Percentiles rank a stretch among this genome's conserved stretches.
Evolutionary conservation across 345 rosid genomes (phyloP).

Genomic region (Noccaea caerulescens): DNA sequence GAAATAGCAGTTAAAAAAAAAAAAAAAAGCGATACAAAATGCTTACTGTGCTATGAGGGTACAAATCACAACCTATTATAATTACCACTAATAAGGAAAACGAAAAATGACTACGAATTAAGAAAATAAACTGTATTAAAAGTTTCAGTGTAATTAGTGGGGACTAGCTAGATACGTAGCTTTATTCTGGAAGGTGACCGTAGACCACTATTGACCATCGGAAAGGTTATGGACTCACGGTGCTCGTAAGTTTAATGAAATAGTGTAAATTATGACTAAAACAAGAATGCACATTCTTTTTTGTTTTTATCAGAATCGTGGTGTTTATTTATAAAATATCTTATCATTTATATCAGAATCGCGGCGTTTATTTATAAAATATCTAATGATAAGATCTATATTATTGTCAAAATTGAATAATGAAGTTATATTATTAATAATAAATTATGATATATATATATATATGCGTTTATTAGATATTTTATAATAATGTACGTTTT

Average conservation of each 20-base stretch:
- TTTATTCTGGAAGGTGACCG: constrained; percentile 23
- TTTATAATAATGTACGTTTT: not conserved
- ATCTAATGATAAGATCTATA: not conserved
- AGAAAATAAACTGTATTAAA: not conserved
- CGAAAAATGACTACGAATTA: not conserved
- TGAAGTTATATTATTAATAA: not conserved
- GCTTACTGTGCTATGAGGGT: no score
- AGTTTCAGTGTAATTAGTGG: constrained; percentile 9
- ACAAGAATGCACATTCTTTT: not conserved
- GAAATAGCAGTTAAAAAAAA: no score
- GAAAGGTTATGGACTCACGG: constrained; percentile 12
- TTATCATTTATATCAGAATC: not conserved
- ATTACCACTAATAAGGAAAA: not conserved
- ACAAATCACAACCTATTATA: not conserved
- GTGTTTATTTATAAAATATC: not conserved
- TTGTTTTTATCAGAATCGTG: not conserved
- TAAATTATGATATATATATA: not conserved
- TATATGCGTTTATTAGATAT: not conserved
- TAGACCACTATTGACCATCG: constrained; percentile 25
- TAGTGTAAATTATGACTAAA: not conserved
- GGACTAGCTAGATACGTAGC: constrained; percentile 32
- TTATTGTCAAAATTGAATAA: not conserved
- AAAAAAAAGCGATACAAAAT: no score
- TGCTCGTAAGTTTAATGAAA: not conserved
- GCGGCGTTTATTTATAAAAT: not conserved